Evolutionary conservation across 2,329 filamentous ascomycete genomes (phyloP), one percentile per base, ranked within the genome.

Genomic region (Clonostachys chloroleuca): DNA sequence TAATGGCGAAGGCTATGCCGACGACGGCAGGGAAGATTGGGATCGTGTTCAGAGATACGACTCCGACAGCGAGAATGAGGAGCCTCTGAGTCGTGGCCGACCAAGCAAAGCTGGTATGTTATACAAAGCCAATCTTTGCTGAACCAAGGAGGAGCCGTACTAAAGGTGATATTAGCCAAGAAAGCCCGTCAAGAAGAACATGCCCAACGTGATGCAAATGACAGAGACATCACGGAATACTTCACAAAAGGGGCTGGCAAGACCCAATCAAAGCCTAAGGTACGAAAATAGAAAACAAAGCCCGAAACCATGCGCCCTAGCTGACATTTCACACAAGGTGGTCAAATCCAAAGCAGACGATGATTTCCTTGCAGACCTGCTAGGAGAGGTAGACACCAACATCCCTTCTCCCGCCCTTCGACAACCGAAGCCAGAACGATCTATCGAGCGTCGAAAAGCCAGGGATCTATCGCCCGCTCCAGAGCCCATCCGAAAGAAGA

Each of bases 21-120:
- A 97, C 64, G 94, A 97, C 62, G 94, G 94, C 51, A 86, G 94
- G 47, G 92, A 96, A 69, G 94, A 97, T 58, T 92, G 92, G 92
- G 84, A 92, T 67, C 81, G 87, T 57, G 78, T 86, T 54, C 76
- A 76, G 50, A 75, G 78, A 52, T 81, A 86, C 64, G 79, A 86
- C 52, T 87, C 84, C 35, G 90, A 94, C 51, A 92, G 84, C 51
- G 89, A 95, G 40, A 58, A 57, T 4, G 55, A 62, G 12, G 61
- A 67, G 9, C 47, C 57, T 44, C 62, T 67, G 5, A 56, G 61
- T 6, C 72, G 72, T 42, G 72, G 74, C 30, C 74, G 73, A 51
- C 67, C 74, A 47, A 70, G 70, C 57, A 77, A 83, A 67, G 61
- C 69, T 55, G 70, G 80, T 76, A 65, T 64, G 68, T 52, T 4